A percentile compares a stretch with the other conserved stretches of the same genome.
phyloP scores from a whole-genome alignment of 2,329 filamentous ascomycete genomes.

The Fusarium hainanense region DNA sequence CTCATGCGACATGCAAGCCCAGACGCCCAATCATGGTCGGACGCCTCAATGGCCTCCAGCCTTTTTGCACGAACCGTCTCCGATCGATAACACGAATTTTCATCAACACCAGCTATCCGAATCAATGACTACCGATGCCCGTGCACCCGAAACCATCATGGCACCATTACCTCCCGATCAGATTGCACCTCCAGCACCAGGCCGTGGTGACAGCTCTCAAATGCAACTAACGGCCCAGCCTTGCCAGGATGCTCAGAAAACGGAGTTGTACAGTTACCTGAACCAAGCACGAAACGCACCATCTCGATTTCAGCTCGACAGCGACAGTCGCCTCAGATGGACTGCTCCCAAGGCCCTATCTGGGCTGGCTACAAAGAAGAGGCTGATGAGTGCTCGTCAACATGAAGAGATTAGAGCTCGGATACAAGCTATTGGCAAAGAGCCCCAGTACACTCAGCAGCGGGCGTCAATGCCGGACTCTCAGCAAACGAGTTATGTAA shows the following conservation, averaged over 20 bases:
- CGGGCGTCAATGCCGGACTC: too few relatives aligned
- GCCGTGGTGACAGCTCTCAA: too few relatives aligned
- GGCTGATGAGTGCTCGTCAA: neutral
- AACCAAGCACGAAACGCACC: too few relatives aligned
- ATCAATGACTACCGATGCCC: too few relatives aligned
- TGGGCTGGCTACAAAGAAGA: neutral
- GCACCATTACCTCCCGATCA: neutral
- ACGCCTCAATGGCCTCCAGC: neutral
- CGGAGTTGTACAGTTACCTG: too few relatives aligned
- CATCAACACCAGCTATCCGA: accelerated
- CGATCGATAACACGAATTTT: too few relatives aligned
- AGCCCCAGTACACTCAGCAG: neutral
- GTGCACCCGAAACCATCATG: neutral
- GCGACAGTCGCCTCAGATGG: too few relatives aligned
- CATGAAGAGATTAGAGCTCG: too few relatives aligned
- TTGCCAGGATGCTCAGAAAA: neutral
- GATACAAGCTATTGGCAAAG: too few relatives aligned
- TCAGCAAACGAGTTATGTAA: neutral
- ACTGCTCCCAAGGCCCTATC: neutral
- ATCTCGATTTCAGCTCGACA: too few relatives aligned
- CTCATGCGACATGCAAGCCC: neutral
- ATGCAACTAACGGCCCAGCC: neutral
- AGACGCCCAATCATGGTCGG: accelerated
- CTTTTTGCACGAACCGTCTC: neutral
- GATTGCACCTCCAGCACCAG: too few relatives aligned